Percentiles rank a stretch among this genome's conserved stretches.
phyloP scores from a whole-genome alignment of 2,329 filamentous ascomycete genomes.

The Cladosporium sp. region DNA sequence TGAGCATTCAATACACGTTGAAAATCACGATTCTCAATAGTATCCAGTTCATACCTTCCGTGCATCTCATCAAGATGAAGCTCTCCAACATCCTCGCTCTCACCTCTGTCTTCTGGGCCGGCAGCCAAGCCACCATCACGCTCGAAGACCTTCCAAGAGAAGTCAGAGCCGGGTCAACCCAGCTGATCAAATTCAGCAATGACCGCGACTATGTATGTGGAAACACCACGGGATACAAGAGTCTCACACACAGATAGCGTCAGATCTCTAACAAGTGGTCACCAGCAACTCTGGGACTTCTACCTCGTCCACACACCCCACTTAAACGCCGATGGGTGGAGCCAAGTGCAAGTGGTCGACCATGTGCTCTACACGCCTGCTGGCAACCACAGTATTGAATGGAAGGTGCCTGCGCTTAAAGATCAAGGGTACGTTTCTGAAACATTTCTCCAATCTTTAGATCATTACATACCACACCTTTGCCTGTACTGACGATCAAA shows the following conservation, averaged over 20 bases:
- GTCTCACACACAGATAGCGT: not conserved
- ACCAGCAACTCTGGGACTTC: not conserved
- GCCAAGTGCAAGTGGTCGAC: not conserved
- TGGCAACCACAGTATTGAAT: not conserved
- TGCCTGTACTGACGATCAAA: not conserved
- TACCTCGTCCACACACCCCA: not conserved
- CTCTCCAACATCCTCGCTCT: slow-evolving; percentile 13
- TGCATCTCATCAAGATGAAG: not conserved
- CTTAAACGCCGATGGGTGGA: not conserved
- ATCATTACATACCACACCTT: no score
- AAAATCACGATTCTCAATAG: no score
- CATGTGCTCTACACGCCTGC: not conserved
- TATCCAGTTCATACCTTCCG: no score
- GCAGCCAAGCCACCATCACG: not conserved
- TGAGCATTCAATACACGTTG: no score
- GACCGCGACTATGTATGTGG: not conserved
- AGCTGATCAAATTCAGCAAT: not conserved
- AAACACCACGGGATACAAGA: not conserved
- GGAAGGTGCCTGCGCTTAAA: not conserved
- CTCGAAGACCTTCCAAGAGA: not conserved
- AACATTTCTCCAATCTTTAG: no score
- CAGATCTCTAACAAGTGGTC: not conserved
- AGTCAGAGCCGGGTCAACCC: not conserved
- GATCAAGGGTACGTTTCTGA: not conserved
- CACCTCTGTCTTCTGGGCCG: not conserved